phyloP scores from a whole-genome alignment of 1,284 basidiomycete species.

The Neotropicomus parvogracilis region DNA sequence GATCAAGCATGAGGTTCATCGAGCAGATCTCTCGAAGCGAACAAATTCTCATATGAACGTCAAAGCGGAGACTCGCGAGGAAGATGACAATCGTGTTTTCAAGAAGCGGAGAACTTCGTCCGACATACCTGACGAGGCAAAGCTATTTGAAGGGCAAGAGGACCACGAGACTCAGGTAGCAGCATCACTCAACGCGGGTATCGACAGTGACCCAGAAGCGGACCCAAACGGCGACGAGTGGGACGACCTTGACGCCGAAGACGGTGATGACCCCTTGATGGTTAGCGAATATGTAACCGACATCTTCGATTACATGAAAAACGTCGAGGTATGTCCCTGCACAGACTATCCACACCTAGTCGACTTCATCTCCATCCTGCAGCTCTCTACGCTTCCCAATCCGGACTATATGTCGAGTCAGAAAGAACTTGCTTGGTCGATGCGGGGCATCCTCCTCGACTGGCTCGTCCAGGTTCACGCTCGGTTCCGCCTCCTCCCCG shows the following conservation, averaged over 20 bases:
- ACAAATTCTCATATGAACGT: constrained; percentile 26
- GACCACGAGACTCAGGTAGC: constrained; percentile 30
- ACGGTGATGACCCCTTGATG: constrained; percentile 94
- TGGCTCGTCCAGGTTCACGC: constrained; percentile 97
- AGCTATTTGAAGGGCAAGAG: constrained; percentile 30
- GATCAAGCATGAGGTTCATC: constrained; percentile 30
- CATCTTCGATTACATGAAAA: constrained; percentile 90
- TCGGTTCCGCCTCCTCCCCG: constrained; percentile 90
- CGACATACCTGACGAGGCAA: constrained; percentile 53
- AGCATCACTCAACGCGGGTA: constrained; percentile 38
- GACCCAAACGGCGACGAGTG: constrained; percentile 62
- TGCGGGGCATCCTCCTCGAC: constrained; percentile 93
- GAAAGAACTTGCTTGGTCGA: constrained; percentile 88
- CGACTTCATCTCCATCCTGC: constrained; percentile 12
- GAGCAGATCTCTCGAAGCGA: constrained; percentile 29
- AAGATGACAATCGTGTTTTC: constrained; percentile 49
- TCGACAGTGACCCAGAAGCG: constrained; percentile 47
- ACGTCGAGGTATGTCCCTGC: constrained; percentile 51
- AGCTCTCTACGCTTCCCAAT: constrained; percentile 83
- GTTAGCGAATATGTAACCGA: constrained; percentile 95
- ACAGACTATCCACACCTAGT: not conserved
- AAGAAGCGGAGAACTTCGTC: constrained; percentile 76
- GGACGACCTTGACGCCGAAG: constrained; percentile 92
- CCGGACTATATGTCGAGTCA: constrained; percentile 90
- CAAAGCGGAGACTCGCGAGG: constrained; percentile 38